phyloP scores from a whole-genome alignment of 1,284 basidiomycete genomes.

The Tilletia caries region DNA sequence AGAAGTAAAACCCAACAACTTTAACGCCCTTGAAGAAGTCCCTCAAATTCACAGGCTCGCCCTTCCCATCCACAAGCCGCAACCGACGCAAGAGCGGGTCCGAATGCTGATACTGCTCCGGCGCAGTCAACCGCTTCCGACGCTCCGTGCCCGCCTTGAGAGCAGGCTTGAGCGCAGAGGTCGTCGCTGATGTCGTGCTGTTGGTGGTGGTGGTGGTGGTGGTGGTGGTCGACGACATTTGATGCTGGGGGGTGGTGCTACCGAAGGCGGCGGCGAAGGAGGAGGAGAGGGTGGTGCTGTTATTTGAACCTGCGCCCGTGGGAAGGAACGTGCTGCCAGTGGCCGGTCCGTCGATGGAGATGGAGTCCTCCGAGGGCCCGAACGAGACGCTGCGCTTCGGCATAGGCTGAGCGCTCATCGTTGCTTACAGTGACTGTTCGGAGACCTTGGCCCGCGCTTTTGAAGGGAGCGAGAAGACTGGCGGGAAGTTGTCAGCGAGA shows the following conservation, averaged over 20 bases:
- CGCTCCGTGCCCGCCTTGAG: slow-evolving; percentile 10
- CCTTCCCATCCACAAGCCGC: slow-evolving; percentile 48
- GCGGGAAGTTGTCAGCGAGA: neutral
- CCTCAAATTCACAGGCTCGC: slow-evolving; percentile 44
- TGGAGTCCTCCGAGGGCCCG: slow-evolving; percentile 28
- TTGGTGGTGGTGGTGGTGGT: neutral
- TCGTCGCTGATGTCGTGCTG: neutral
- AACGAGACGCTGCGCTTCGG: slow-evolving; percentile 37
- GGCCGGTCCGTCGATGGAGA: slow-evolving; percentile 18
- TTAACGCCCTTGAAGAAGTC: slow-evolving; percentile 50
- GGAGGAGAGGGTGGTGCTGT: slow-evolving; percentile 22
- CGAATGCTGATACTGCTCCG: slow-evolving; percentile 49
- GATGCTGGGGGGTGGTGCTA: too few relatives aligned
- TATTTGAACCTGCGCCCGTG: neutral
- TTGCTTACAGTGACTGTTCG: too few relatives aligned
- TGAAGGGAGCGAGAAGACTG: too few relatives aligned
- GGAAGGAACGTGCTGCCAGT: neutral
- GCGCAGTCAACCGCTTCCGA: neutral
- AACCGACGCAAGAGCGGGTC: slow-evolving; percentile 54
- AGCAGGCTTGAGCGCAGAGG: slow-evolving; percentile 1
- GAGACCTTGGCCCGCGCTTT: too few relatives aligned
- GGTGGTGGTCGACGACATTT: too few relatives aligned
- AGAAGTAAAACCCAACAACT: slow-evolving; percentile 54
- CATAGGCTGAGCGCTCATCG: slow-evolving; percentile 20
- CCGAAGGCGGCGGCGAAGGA: slow-evolving; percentile 14